Base-by-base conservation (phyloP, 1,139 yeast species). In the Zygosaccharomyces sapae region DNA sequence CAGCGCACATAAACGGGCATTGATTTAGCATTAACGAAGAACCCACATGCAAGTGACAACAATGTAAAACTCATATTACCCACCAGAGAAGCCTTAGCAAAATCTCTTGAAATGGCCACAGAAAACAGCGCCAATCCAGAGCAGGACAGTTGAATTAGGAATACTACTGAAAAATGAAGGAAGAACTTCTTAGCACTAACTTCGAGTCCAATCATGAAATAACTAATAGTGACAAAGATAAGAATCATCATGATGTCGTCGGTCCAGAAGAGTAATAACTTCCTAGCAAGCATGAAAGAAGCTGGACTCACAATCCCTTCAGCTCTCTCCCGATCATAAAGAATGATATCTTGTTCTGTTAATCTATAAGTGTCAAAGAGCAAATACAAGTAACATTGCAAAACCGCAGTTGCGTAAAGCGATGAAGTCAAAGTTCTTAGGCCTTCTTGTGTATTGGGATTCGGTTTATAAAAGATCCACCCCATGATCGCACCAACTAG, bases 1-100 rank as follows among this genome's bases (percentile, higher is more conserved):
- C 96, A 87, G 33, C 90, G 73, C 4, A 87, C 95, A 59, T 87
- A 87, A 3, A 86, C 95, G 0, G 95, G 95, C 82, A 86, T 77
- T 1, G 81, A 74, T 13, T 74, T 70, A 0, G 90, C 80, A 64
- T 85, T 86, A 18, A 83, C 86, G 58, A 85, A 86, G 65, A 80
- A 86, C 0, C 96, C 96, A 65, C 89, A 83, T 0, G 89, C 87
- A 72, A 83, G 77, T 44, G 86, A 80, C 60, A 86, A 89, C 27
- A 84, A 66, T 36, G 89, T 87, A 61, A 80, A 84, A 49, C 80
- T 75, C 43, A 81, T 62, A 58, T 85, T 86, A 31, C 81, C 75
- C 19, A 83, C 66, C 49, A 86, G 70, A 0, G 88, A 74, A 1
- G 90, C 83, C 27, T 76, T 70, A 1, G 90, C 69, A 55, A 84